Conservation (phyloP, 441 rosid genomes). For the Pelargonium fulgidum region DNA sequence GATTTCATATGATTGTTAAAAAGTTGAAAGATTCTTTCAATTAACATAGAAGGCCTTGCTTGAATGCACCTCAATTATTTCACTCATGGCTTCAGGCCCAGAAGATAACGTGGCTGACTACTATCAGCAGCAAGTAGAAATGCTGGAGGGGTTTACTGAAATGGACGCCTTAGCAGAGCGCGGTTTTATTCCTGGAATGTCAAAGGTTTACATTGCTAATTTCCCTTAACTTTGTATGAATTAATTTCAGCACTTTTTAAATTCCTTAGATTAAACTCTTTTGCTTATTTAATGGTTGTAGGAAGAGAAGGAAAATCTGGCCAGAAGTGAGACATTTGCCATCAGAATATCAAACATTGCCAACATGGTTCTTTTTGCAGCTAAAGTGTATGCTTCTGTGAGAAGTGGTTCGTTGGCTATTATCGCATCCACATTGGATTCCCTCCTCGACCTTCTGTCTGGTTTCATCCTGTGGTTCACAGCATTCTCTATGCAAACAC, state of each 20-base stretch:
- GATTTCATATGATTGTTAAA: neutral
- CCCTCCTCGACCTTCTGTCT: slow-evolving; percentile 50
- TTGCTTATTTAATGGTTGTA: slow-evolving; percentile 13
- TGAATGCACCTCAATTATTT: neutral
- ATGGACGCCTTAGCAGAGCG: slow-evolving; percentile 41
- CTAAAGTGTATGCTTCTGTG: slow-evolving; percentile 47
- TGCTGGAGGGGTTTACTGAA: slow-evolving; percentile 40
- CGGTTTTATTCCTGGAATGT: slow-evolving; percentile 33
- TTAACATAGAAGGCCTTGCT: neutral
- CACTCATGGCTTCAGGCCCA: neutral
- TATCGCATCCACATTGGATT: slow-evolving; percentile 59
- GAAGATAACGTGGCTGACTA: slow-evolving; percentile 34
- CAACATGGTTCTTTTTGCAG: slow-evolving; percentile 36
- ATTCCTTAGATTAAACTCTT: neutral
- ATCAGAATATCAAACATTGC: slow-evolving; percentile 36
- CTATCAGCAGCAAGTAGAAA: slow-evolving; percentile 42
- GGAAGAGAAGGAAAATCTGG: slow-evolving; percentile 39
- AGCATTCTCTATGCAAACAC: slow-evolving; percentile 36
- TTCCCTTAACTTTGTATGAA: neutral
- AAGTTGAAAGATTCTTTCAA: neutral
- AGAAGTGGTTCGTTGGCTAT: slow-evolving; percentile 56
- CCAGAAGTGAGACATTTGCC: slow-evolving; percentile 37
- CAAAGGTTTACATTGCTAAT: slow-evolving; percentile 28
- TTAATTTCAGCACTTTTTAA: neutral
- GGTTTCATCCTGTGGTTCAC: slow-evolving; percentile 65